A percentile compares a stretch with the other conserved stretches of the same genome.
Evolutionary conservation across 2,329 filamentous ascomycete genomes (phyloP).

Genomic region (Verticillium alfalfae): DNA sequence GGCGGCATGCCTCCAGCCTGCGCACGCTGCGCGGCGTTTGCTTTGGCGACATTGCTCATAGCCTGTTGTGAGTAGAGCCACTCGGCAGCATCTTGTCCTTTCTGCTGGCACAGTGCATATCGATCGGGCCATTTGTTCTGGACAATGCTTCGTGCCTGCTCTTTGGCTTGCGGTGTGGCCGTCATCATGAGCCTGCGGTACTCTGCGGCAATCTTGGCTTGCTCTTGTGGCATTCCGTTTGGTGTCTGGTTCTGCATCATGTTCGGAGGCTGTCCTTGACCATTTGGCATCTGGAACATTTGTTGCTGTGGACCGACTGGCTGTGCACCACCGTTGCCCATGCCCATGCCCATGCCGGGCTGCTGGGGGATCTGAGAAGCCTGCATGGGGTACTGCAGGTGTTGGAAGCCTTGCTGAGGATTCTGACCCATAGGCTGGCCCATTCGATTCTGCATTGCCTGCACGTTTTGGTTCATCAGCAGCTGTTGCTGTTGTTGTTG

Average conservation of each 20-base stretch:
- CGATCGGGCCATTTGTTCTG: constrained; percentile 32
- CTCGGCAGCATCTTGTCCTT: constrained; percentile 43
- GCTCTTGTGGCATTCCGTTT: constrained; percentile 36
- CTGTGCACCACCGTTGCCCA: constrained; percentile 27
- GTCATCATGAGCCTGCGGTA: constrained; percentile 33
- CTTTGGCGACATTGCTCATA: constrained; percentile 20
- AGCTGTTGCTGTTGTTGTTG: constrained; percentile 33
- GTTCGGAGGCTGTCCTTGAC: constrained; percentile 21
- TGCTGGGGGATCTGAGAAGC: constrained; percentile 46
- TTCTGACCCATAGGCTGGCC: constrained; percentile 44
- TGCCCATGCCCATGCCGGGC: constrained; percentile 30
- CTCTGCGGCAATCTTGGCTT: constrained; percentile 36
- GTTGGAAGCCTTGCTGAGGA: constrained; percentile 49
- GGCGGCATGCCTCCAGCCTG: constrained; percentile 19
- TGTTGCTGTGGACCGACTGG: constrained; percentile 35
- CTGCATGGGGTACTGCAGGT: constrained; percentile 55
- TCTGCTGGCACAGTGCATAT: constrained; percentile 34
- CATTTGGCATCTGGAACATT: constrained; percentile 26
- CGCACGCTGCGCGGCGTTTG: constrained; percentile 2
- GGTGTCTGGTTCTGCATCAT: constrained; percentile 25
- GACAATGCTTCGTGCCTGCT: constrained; percentile 31
- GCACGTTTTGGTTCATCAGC: constrained; percentile 43
- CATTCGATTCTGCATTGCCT: constrained; percentile 41
- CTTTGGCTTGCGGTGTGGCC: constrained; percentile 39
- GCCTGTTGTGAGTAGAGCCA: constrained; percentile 44